Base-by-base conservation (phyloP, 1,284 basidiomycete species). In the Cutaneotrichosporon daszewskae region DNA sequence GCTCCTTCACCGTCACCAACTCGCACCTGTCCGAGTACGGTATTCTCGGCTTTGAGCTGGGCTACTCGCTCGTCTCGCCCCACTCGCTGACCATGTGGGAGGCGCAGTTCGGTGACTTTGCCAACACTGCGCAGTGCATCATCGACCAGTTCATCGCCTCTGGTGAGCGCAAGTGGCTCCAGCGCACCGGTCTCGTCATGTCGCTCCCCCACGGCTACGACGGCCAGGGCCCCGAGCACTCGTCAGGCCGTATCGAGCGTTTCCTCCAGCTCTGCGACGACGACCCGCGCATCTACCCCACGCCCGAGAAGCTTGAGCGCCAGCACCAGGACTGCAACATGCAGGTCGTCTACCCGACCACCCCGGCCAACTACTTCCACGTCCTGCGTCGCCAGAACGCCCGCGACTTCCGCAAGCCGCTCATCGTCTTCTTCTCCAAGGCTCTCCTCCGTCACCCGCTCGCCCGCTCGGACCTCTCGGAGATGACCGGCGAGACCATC, bases 321-420 rank as follows among this genome's bases (percentile, higher is more conserved):
- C 90, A 95, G 67, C 91, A 96, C 68, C 95, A 98, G 75, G 95
- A 99, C 71, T 94, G 90, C 72, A 99, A 98, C 72, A 92, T 98
- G 90, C 94, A 97, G 73, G 84, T 97, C 55, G 88, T 95, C 29
- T 97, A 97, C 75, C 85, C 88, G 16, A 92, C 92, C 26, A 92
- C 88, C 0, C 87, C 88, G 10, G 85, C 89, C 38, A 94, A 91
- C 77, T 91, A 91, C 70, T 92, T 87, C 86, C 91, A 95, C 69
- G 88, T 92, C 50, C 82, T 95, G 39, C 85, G 91, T 70, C 83
- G 90, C 55, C 91, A 96, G 73, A 88, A 89, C 64, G 85, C 89
- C 72, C 87, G 91, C 57, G 91, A 94, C 70, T 95, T 90, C 85
- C 82, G 91, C 62, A 95, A 95, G 76, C 91, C 91, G 38, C 79